Base-by-base conservation (phyloP, 257 asterid species). In the Knoxia roxburghii region DNA sequence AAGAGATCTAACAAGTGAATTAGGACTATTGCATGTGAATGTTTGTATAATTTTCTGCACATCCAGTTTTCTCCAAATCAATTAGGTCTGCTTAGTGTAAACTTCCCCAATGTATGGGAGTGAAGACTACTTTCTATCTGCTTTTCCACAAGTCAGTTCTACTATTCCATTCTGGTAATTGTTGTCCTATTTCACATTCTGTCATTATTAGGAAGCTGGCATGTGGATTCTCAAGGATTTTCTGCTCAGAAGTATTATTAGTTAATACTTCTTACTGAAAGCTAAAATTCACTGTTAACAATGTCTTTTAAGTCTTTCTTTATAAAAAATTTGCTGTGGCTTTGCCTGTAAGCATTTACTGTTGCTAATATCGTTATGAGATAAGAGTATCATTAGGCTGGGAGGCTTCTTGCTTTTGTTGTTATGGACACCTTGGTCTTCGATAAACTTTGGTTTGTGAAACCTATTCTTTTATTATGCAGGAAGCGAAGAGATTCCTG, bases 401-500 rank as follows among this genome's bases (percentile, higher is more conserved):
- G 52, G 48, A 17, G 35, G 27, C 27, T 24, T 58, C 35, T 59
- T 69, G 30, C 50, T 52, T 70, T 62, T 55, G 51, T 48, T 65
- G 58, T 7, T 72, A 18, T 65, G 27, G 46, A 23, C 53, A 35
- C 40, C 66, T 59, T 0, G 7, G 59, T 71, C 72, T 41, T 30
- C 48, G 30, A 49, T 39, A 68, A 65, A 51, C 64, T 54, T 29
- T 33, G 59, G 61, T 67, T 68, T 74, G 69, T 80, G 57, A 82
- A 64, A 59, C 49, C 50, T 75, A 57, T 32, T 81, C 39, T 39
- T 52, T 58, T 71, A 67, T 61, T 76, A 21, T 81, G 81, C 95
- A 90, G 99, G 91, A 76, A 90, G 76, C 78, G 99, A 90, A 78
- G 96, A 90, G 62, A 79, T 94, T 73, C 95, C 89, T 8, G 78